Evolutionary conservation across 1,139 yeast genomes (phyloP).

Genomic region (Zygotorulaspora mrakii): DNA sequence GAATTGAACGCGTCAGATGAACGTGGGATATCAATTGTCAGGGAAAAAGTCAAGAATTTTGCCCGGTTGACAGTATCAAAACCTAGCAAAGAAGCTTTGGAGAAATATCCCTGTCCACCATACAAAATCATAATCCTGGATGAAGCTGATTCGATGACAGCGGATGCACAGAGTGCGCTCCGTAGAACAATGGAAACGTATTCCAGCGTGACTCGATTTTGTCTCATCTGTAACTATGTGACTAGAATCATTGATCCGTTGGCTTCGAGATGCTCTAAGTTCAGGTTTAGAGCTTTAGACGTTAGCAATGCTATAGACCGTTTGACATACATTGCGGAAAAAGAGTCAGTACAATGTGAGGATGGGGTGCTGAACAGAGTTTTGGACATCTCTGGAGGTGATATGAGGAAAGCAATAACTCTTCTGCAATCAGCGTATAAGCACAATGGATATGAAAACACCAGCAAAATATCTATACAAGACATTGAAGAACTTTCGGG

Average conservation of each 20-base stretch:
- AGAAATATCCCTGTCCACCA: slow-evolving; percentile 88
- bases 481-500: slow-evolving; percentile 76
- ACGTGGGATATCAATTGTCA: slow-evolving; percentile 87
- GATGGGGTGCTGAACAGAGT: slow-evolving; percentile 58
- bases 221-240: slow-evolving; percentile 90
- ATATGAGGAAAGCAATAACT: slow-evolving; percentile 89
- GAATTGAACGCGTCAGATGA: slow-evolving; percentile 97
- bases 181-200: slow-evolving; percentile 96
- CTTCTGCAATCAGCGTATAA: slow-evolving; percentile 83
- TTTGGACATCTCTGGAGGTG: slow-evolving; percentile 73
- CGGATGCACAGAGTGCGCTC: slow-evolving; percentile 92
- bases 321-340: slow-evolving; percentile 52
- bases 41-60: slow-evolving; percentile 88
- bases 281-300: slow-evolving; percentile 79
- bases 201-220: slow-evolving; percentile 85
- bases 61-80: slow-evolving; percentile 85
- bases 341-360: slow-evolving; percentile 47
- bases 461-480: slow-evolving; percentile 34
- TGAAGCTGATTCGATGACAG: slow-evolving; percentile 99
- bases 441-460: slow-evolving; percentile 39
- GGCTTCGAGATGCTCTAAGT: slow-evolving; percentile 94
- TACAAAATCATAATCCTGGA: slow-evolving; percentile 80
- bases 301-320: slow-evolving; percentile 65
- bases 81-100: slow-evolving; percentile 63
- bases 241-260: slow-evolving; percentile 94